Evolutionary conservation across 108 stramenopile genomes (phyloP).

Genomic region (Skeletonema grethae): DNA sequence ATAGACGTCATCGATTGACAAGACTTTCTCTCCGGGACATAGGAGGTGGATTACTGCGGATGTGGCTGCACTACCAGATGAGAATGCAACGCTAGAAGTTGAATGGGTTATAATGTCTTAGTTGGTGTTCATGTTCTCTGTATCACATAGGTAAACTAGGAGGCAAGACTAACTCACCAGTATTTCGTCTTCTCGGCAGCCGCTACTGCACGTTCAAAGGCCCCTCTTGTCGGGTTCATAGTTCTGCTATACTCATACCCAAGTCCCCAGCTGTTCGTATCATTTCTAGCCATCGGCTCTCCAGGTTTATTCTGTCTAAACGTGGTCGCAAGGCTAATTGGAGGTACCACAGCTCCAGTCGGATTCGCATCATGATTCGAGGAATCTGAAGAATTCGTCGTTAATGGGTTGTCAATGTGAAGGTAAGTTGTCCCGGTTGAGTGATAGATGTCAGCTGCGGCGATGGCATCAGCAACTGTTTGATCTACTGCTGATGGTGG

Average conservation of each 20-base stretch:
- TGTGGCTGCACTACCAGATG: conserved; percentile 91
- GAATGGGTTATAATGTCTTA: neutral
- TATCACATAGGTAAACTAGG: no score
- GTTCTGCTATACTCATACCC: conserved; percentile 86
- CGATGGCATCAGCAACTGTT: conserved; percentile 21
- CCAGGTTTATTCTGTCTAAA: conserved; percentile 77
- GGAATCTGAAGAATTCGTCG: neutral
- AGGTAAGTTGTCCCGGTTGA: conserved; percentile 56
- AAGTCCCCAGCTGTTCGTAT: conserved; percentile 80
- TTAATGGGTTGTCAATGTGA: conserved; percentile 46
- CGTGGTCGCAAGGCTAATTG: conserved; percentile 80
- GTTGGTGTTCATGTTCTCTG: no score
- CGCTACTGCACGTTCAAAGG: conserved; percentile 82
- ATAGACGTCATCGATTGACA: conserved; percentile 84
- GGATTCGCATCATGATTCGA: conserved; percentile 43
- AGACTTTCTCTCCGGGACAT: conserved; percentile 64
- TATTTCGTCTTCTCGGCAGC: conserved; percentile 68
- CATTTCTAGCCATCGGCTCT: conserved; percentile 54
- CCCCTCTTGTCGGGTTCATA: conserved; percentile 87
- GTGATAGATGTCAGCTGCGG: conserved; percentile 43
- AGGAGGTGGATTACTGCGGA: conserved; percentile 78
- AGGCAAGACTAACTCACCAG: conserved; percentile 23
- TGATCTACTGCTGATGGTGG: neutral
- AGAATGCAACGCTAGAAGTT: conserved; percentile 61
- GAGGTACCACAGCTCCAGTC: conserved; percentile 79